Base-by-base conservation (phyloP, 768 basidiomycete species). In the Mycena sanguinolenta region DNA sequence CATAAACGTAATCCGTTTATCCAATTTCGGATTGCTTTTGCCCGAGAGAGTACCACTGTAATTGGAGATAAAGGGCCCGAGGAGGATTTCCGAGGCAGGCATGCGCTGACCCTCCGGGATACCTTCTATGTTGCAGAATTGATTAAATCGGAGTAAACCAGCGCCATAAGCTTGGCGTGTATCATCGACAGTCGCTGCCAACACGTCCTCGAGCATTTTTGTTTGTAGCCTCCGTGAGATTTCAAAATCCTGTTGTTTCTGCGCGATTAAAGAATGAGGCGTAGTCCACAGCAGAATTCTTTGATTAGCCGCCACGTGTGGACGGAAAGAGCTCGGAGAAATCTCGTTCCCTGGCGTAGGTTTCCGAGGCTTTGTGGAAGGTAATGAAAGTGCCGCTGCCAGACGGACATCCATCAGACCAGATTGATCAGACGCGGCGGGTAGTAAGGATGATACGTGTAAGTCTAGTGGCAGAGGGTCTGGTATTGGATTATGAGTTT, bases 71-170 rank as follows among this genome's bases (percentile, higher is more conserved):
- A n/a, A n/a, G n/a, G n/a, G n/a, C n/a, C 28, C 14, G 1, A 54
- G 52, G 3, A 54, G 16, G 28, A 54, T 30, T 19, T 30, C 28
- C 0, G 27, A 30, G 4, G 50, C 28, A 2, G 28, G 52, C 52
- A 54, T 54, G 6, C 28, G 52, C 2, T 16, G 27, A 5, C 28
- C 28, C 28, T 54, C 52, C 14, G 28, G 28, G 3, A 54, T 54
- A 6, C 28, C 27, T 16, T 54, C 28, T 3, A 2, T 13, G 7
- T 54, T 19, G 4, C 52, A 54, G 14, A 54, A 54, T 30, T 81
- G 78, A 0, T 70, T 77, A 55, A 78, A 82, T 0, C 70, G 67
- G 0, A 81, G 69, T 0, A 80, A 58, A 1, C 79, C 80, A 0
- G 79, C 77, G 1, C 78, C 77, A 46, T 82, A 82, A 4, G 70